A percentile compares a stretch with the other conserved stretches of the same genome.
These are phyloP conservation scores for Pseudogymnoascus sp. DNA, from an alignment of 2,329 filamentous ascomycete genomes.

Conservation along the genomic window DNA sequence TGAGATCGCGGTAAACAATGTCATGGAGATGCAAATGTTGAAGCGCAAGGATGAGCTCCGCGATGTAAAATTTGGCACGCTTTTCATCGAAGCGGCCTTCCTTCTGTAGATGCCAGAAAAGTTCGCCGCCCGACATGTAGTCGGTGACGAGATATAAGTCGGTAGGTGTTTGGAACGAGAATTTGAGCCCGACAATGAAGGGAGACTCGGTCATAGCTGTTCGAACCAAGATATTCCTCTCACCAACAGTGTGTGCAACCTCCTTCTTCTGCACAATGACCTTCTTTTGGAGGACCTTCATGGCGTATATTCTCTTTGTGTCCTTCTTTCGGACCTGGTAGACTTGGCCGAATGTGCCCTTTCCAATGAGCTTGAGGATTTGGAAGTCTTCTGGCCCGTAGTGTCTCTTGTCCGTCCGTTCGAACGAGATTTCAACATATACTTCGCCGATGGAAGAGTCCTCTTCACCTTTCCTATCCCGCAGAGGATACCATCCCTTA, in stretches of 20 bases:
- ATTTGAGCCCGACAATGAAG: slow-evolving; percentile 96
- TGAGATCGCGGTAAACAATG: slow-evolving; percentile 94
- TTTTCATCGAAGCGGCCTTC: slow-evolving; percentile 92
- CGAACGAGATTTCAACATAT: slow-evolving; percentile 76
- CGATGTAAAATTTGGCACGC: slow-evolving; percentile 97
- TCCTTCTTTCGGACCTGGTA: slow-evolving; percentile 98
- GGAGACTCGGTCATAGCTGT: slow-evolving; percentile 93
- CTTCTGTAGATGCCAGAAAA: slow-evolving; percentile 98
- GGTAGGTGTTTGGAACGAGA: slow-evolving; percentile 95
- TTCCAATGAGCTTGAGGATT: slow-evolving; percentile 91
- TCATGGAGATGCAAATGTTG: slow-evolving; percentile 94
- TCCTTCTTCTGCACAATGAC: slow-evolving; percentile 99
- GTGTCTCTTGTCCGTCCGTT: slow-evolving; percentile 79
- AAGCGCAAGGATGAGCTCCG: slow-evolving; percentile 88
- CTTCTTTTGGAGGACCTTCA: slow-evolving; percentile 99
- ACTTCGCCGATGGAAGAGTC: slow-evolving; percentile 78
- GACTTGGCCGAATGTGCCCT: slow-evolving; percentile 96
- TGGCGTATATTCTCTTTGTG: slow-evolving; percentile 90
- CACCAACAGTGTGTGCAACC: slow-evolving; percentile 91
- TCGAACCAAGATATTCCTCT: slow-evolving; percentile 92
- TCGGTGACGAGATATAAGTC: slow-evolving; percentile 98
- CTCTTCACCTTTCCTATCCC: slow-evolving; percentile 68
- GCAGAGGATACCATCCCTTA: slow-evolving; percentile 77
- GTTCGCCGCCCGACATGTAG: slow-evolving; percentile 97
- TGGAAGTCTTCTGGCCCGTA: slow-evolving; percentile 94